Percentiles rank a stretch among this genome's conserved stretches.
Conservation (phyloP, 176 grass and related monocot genomes). For the Neostapfia colusana region DNA sequence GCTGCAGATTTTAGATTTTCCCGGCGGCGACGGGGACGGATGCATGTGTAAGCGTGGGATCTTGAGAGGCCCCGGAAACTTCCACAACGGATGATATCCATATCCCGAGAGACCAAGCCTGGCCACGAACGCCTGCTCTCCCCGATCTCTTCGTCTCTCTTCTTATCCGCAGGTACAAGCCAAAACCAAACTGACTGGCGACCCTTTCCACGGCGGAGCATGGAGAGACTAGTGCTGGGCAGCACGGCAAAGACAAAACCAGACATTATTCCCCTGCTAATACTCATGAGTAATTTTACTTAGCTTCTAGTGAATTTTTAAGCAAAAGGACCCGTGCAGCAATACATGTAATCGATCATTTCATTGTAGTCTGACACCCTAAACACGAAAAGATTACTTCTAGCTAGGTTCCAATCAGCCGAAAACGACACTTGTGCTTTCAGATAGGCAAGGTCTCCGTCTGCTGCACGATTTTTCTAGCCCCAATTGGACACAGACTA, state of each 20-base stretch:
- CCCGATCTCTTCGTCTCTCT: constrained; percentile 60
- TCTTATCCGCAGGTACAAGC: constrained; percentile 58
- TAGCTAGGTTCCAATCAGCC: constrained; percentile 34
- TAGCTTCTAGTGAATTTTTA: neutral
- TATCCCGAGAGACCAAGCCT: constrained; percentile 63
- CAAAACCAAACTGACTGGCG: constrained; percentile 18
- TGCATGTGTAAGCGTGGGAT: neutral
- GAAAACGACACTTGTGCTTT: constrained; percentile 46
- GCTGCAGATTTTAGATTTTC: no score
- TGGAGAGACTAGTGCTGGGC: neutral
- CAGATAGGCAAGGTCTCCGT: constrained; percentile 50
- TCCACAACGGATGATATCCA: constrained; percentile 61
- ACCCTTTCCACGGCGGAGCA: constrained; percentile 17
- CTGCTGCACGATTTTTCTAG: constrained; percentile 41
- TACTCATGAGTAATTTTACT: no score
- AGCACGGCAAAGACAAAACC: neutral
- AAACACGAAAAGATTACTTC: constrained; percentile 4
- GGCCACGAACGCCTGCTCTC: constrained; percentile 58
- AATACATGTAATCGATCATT: neutral
- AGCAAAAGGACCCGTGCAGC: no score
- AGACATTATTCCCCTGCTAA: no score
- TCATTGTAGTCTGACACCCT: neutral
- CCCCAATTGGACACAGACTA: constrained; percentile 11
- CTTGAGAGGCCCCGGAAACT: constrained; percentile 56
- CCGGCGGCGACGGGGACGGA: no score